phyloP scores from a whole-genome alignment of 768 basidiomycete genomes.

The Termitomyces sp. region DNA sequence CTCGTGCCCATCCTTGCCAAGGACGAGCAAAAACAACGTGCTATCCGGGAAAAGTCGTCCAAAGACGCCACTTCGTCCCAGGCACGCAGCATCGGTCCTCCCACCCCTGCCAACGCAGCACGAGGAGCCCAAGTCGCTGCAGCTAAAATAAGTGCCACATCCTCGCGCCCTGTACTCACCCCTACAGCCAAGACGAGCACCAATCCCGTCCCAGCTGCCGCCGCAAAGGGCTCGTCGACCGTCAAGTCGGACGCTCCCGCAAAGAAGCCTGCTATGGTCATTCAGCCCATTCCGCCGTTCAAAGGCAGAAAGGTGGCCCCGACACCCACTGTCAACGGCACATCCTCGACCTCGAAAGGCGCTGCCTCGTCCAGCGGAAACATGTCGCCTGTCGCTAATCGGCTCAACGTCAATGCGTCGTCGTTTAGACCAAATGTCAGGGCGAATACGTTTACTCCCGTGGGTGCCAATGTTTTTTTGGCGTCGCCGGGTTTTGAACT shows the following conservation, averaged over 20 bases:
- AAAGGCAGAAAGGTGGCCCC: constrained; percentile 48
- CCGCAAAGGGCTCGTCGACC: constrained; percentile 22
- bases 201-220: constrained; percentile 15
- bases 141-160: constrained; percentile 25
- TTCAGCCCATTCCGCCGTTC: constrained; percentile 90
- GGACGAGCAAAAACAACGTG: constrained; percentile 85
- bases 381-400: constrained; percentile 51
- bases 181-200: constrained; percentile 22
- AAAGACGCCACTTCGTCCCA: constrained; percentile 60
- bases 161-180: constrained; percentile 10
- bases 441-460: constrained; percentile 71
- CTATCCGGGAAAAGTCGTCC: constrained; percentile 72
- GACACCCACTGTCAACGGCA: constrained; percentile 24
- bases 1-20: constrained; percentile 90
- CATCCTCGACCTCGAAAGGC: constrained; percentile 14
- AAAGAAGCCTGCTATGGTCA: constrained; percentile 63
- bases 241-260: constrained; percentile 24
- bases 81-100: constrained; percentile 68
- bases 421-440: constrained; percentile 88
- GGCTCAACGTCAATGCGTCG: constrained; percentile 84
- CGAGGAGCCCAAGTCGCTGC: constrained; percentile 33
- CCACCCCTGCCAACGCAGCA: constrained; percentile 45
- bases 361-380: constrained; percentile 27
- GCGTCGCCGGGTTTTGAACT: constrained; percentile 4
- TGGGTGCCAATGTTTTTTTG: constrained; percentile 24